Conservation (phyloP, 768 basidiomycete species). For the Podaxis mareebaensis region DNA sequence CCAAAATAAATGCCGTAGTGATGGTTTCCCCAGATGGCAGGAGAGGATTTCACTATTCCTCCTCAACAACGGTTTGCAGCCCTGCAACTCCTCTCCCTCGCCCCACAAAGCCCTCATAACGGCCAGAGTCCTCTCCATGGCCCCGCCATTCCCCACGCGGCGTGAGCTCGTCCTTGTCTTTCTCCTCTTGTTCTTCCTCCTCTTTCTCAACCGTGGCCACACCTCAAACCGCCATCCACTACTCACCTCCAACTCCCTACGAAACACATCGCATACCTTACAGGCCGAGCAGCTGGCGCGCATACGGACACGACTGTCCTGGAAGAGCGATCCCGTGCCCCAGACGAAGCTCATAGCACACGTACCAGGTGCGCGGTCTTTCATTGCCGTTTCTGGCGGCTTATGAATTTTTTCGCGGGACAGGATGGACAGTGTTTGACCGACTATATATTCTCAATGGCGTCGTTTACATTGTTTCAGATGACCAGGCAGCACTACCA, state of each 20-base stretch:
- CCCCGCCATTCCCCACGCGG: constrained; percentile 16
- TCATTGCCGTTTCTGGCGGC: background rate
- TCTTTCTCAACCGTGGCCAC: constrained; percentile 12
- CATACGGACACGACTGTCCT: constrained; percentile 35
- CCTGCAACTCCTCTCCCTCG: constrained; percentile 11
- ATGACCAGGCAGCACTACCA: constrained; percentile 68
- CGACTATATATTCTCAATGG: constrained; percentile 80
- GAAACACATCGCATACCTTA: constrained; percentile 17
- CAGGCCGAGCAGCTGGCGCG: constrained; percentile 18
- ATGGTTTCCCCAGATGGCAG: background rate
- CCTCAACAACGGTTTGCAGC: background rate
- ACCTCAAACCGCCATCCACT: constrained; percentile 13
- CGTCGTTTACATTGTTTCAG: constrained; percentile 78
- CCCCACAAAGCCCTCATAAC: constrained; percentile 11
- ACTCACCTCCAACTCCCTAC: background rate
- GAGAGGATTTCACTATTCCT: background rate
- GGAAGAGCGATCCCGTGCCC: constrained; percentile 42
- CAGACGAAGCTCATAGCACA: constrained; percentile 72
- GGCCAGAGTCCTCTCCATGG: constrained; percentile 2
- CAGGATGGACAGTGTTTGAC: constrained; percentile 92
- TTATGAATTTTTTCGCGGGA: constrained; percentile 6
- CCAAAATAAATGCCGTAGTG: background rate
- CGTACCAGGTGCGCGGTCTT: constrained; percentile 58
- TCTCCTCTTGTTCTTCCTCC: constrained; percentile 17
- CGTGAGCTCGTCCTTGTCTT: constrained; percentile 21